Conservation (phyloP, 2,329 filamentous ascomycete species). For the Monosporascus cannonballus region DNA sequence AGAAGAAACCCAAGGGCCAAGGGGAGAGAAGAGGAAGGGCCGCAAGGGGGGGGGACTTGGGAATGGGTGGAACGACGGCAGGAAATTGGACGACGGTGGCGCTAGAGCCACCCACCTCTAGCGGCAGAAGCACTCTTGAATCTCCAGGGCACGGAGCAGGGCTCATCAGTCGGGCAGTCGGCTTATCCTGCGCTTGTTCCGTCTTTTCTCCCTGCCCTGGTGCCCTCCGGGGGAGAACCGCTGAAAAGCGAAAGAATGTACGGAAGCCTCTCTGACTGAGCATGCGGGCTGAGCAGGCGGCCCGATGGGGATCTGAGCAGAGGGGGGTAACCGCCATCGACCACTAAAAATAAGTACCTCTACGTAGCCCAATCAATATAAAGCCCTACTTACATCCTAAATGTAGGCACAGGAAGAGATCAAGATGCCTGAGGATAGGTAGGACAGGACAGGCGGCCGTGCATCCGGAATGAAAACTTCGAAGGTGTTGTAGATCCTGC, state of each 20-base stretch:
- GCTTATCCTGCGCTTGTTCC: background rate
- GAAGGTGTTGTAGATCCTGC: too few relatives aligned
- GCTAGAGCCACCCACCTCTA: background rate
- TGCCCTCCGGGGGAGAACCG: too few relatives aligned
- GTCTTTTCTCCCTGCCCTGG: background rate
- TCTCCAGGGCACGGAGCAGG: background rate
- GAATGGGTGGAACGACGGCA: background rate
- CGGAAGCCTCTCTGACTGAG: too few relatives aligned
- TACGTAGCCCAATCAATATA: background rate
- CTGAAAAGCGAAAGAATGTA: too few relatives aligned
- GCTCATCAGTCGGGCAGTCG: background rate
- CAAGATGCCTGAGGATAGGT: too few relatives aligned
- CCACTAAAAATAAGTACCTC: background rate
- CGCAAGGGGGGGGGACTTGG: background rate
- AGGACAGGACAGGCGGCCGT: too few relatives aligned
- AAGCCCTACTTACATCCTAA: background rate
- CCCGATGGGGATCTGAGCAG: background rate
- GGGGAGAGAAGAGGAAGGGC: background rate
- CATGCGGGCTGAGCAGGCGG: background rate
- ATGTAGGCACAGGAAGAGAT: too few relatives aligned
- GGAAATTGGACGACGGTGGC: constrained; percentile 1
- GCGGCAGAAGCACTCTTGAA: background rate
- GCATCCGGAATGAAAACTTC: too few relatives aligned
- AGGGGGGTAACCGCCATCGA: background rate
- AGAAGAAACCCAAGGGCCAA: constrained; percentile 1